Evolutionary conservation across 106 monocot genomes (phyloP).

Genomic region (Dendrobium nobile): DNA sequence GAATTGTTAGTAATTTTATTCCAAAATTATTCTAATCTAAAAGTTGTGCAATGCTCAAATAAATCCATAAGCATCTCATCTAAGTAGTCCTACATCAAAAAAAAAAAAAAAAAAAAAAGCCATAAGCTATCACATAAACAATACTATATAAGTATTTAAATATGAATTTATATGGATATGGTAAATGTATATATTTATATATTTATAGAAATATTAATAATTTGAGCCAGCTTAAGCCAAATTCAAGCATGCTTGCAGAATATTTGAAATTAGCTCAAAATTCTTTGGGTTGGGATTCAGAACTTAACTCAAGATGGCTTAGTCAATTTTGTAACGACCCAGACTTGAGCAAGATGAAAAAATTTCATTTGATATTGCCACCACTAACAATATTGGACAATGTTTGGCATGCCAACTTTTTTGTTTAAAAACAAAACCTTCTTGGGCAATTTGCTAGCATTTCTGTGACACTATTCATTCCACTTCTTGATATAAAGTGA

Average conservation of each 20-base stretch:
- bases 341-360: background rate
- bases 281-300: background rate
- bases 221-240: background rate
- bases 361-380: background rate
- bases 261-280: background rate
- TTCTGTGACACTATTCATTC: too few species aligned
- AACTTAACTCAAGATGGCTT: background rate
- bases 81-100: too few species aligned
- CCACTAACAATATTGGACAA: background rate
- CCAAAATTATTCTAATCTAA: too few species aligned
- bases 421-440: too few species aligned
- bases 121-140: background rate
- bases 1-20: too few species aligned
- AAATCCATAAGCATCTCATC: too few species aligned
- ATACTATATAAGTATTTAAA: background rate
- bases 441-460: too few species aligned
- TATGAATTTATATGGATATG: conserved; percentile 1
- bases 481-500: background rate
- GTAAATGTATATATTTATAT: background rate
- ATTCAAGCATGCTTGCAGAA: background rate
- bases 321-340: background rate
- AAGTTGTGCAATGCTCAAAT: too few species aligned
- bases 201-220: background rate
- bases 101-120: background rate
- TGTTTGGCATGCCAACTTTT: background rate